Conservation (phyloP, 768 basidiomycete species). For the Pulveroboletus frians region DNA sequence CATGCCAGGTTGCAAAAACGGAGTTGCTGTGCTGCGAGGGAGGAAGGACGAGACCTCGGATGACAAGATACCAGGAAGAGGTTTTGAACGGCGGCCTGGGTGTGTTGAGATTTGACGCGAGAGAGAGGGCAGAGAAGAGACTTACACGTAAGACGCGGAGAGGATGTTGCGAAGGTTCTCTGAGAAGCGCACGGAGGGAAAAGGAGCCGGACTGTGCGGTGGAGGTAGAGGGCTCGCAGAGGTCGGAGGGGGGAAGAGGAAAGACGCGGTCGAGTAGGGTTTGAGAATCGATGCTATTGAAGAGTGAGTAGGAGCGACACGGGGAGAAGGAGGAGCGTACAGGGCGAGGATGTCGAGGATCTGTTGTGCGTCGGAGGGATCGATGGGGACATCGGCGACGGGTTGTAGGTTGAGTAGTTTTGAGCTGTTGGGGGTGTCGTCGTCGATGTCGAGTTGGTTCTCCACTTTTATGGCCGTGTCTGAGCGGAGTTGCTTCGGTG, state of each 20-base stretch:
- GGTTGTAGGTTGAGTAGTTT: constrained; percentile 29
- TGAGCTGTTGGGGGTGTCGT: constrained; percentile 17
- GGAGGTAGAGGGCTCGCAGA: constrained; percentile 39
- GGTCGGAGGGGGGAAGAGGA: constrained; percentile 41
- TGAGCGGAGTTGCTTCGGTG: constrained; percentile 44
- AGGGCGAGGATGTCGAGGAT: constrained; percentile 58
- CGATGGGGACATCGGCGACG: constrained; percentile 46
- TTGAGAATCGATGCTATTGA: constrained; percentile 59
- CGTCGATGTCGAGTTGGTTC: constrained; percentile 18
- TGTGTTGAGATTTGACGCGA: not conserved
- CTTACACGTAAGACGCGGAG: constrained; percentile 54
- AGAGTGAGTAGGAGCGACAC: not conserved
- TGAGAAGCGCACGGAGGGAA: constrained; percentile 55
- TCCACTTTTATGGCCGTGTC: constrained; percentile 31
- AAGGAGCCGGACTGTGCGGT: constrained; percentile 30
- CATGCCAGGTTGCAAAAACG: constrained; percentile 71
- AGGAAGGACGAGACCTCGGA: constrained; percentile 57
- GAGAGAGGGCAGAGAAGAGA: constrained; percentile 18
- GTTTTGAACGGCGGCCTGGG: constrained; percentile 58
- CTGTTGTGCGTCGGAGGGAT: constrained; percentile 41
- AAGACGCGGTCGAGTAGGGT: constrained; percentile 79
- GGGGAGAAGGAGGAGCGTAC: constrained; percentile 31
- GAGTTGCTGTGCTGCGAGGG: constrained; percentile 62
- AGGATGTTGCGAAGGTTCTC: constrained; percentile 48
- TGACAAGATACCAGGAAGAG: constrained; percentile 65